A percentile compares a stretch with the other conserved stretches of the same genome.
Conservation (phyloP, 257 asterid species). For the Linderniella brevidens region DNA sequence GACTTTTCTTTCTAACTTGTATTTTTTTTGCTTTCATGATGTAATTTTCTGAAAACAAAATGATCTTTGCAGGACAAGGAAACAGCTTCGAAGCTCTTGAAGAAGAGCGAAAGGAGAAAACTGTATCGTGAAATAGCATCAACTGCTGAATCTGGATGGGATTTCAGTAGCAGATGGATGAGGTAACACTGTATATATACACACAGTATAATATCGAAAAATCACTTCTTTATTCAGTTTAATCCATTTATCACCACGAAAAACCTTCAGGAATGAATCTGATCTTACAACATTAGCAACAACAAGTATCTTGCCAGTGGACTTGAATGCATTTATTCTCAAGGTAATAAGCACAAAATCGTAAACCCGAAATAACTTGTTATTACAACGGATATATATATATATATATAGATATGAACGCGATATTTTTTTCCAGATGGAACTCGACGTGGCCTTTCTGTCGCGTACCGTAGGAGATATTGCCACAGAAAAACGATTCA, state of each 20-base stretch:
- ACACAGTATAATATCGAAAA: not conserved
- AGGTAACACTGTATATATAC: slow-evolving; percentile 19
- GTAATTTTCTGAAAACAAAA: not conserved
- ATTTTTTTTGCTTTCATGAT: not conserved
- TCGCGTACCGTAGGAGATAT: slow-evolving; percentile 42
- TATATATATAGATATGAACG: slow-evolving; percentile 1
- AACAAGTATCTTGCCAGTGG: slow-evolving; percentile 68
- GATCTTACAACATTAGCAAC: slow-evolving; percentile 63
- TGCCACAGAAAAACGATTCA: slow-evolving; percentile 17
- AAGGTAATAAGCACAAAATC: slow-evolving; percentile 37
- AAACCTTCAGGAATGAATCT: slow-evolving; percentile 35
- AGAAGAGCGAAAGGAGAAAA: slow-evolving; percentile 24
- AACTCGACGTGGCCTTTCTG: slow-evolving; percentile 52
- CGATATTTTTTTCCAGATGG: slow-evolving; percentile 91
- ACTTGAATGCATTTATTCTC: slow-evolving; percentile 66
- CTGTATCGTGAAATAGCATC: slow-evolving; percentile 76
- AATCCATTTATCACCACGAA: not conserved
- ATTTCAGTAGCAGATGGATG: slow-evolving; percentile 95
- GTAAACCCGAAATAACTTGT: too few relatives aligned
- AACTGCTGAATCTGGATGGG: slow-evolving; percentile 97
- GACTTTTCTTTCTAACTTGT: not conserved
- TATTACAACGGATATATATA: too few relatives aligned
- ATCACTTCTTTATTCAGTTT: too few relatives aligned
- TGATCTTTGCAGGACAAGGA: slow-evolving; percentile 34
- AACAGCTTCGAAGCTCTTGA: slow-evolving; percentile 54